Evolutionary conservation across 179 eudicot species (phyloP), one percentile per base, ranked within the genome.

Genomic region (Heliamphora pulchella): DNA sequence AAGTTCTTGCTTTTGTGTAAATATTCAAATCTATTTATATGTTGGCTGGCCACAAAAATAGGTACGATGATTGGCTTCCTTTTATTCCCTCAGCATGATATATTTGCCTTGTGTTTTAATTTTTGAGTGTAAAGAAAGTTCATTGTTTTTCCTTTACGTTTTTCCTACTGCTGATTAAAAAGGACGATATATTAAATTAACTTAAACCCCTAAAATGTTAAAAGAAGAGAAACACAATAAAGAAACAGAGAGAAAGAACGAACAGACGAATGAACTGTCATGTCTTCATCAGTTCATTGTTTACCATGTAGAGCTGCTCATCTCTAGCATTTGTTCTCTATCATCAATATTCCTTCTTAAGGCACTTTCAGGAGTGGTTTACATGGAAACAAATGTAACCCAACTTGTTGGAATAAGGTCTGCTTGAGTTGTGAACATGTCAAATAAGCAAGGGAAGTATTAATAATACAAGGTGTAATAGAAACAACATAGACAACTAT

Each of bases 381-480:
- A 51, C 9, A 72, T 18, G 55, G 57, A 71, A 53, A 48, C 57
- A 48, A n/a, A 46, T 70, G 10, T 15, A 53, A 9, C n/a, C 15
- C 71, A 8, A 17, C 43, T 47, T 71, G 22, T 51, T 4, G 41
- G 41, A 11, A 53, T 22, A 53, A 73, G 61, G 44, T 53, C 3
- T 71, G 75, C 41, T n/a, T 4, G 9, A 71, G 75, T 20, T n/a
- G 57, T 71, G 75, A 72, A 10, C 64, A 53, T 31, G 15, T 55
- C 41, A 20, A 11, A 53, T 54, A 15, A 54, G 55, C 63, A 15
- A 13, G 8, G 41, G 44, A 54, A 9, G 2, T 22, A 31, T 64
- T 54, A 54, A 54, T 0, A 74, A 6, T 54, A 11, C 13, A 4
- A 74, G 4, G 5, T 22, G 20, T 14, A 3, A 22, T 53, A 31